Base-by-base conservation (phyloP, 1,284 basidiomycete species). In the Ustilago bromivora region DNA sequence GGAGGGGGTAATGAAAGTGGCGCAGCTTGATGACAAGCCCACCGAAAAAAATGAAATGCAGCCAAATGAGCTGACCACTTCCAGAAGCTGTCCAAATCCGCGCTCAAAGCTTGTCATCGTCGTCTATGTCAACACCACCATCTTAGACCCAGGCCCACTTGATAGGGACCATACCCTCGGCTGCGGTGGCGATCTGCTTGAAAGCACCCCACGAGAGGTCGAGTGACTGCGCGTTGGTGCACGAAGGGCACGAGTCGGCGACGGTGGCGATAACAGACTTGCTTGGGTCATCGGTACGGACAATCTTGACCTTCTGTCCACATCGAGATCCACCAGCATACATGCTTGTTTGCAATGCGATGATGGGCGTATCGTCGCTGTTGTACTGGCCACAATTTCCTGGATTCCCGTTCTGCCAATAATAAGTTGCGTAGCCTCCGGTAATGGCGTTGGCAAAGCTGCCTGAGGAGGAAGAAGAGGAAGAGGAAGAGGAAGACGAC, bases 201-300 rank as follows among this genome's bases (percentile, higher is more conserved):
- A 97, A 97, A 32, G 93, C 91, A 57, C 83, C 91, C n/a, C 85
- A 75, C 13, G 93, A 94, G 67, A 97, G 89, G 86, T 98, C 95
- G 82, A 98, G 90, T 23, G 91, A 92, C 85, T 92, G 88, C 40
- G 61, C 59, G 71, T 80, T 77, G 0, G 79, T 40, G 88, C 95
- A 98, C n/a, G 71, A 62, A 34, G 81, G 81, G 65, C 81, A 82
- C 52, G 65, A 66, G 52, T 82, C 81, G 49, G 72, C 69, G 36
- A 81, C 78, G 31, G 69, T 80, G 66, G 91, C 94, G 3, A 86
- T 88, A 71, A 93, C 90, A 19, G 85, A 86, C 86, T 90, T 91
- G 62, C 86, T 78, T 34, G 78, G 57, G 61, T 76, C 31, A 55
- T 79, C 77, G 56, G 71, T 68, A 31, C 62, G 71, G 77, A 88